Percentiles rank a stretch among this genome's conserved stretches.
Conservation (phyloP, 225 moss, liverwort and hornwort species). For the Physcomitrium patens region DNA sequence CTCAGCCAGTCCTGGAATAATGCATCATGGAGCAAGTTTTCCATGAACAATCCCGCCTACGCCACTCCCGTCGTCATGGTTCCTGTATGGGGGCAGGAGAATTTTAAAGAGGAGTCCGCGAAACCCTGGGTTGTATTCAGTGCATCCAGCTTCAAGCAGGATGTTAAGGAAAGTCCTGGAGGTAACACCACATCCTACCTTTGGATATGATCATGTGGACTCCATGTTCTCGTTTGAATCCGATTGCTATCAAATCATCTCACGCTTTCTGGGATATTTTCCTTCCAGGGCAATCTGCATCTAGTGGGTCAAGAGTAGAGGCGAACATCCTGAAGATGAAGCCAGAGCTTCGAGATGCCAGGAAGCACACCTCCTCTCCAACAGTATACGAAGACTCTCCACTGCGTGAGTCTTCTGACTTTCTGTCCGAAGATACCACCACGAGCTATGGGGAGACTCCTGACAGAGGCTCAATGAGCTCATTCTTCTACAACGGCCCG, state of each 20-base stretch:
- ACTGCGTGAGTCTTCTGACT: constrained; percentile 51
- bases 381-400: constrained; percentile 24
- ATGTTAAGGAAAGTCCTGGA: constrained; percentile 50
- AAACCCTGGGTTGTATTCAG: constrained; percentile 51
- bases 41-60: constrained; percentile 46
- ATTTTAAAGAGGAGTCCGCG: constrained; percentile 50
- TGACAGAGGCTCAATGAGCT: constrained; percentile 50
- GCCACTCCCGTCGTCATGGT: constrained; percentile 13
- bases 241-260: not conserved
- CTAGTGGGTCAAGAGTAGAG: constrained; percentile 55
- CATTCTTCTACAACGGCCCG: constrained; percentile 60
- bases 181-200: constrained; percentile 17
- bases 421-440: constrained; percentile 48
- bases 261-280: not conserved
- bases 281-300: constrained; percentile 42
- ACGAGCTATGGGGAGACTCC: constrained; percentile 55
- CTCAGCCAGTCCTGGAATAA: constrained; percentile 56
- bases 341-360: constrained; percentile 48
- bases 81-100: constrained; percentile 31
- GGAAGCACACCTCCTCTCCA: constrained; percentile 38
- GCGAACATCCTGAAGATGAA: constrained; percentile 53
- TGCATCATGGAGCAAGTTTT: constrained; percentile 64
- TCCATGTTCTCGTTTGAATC: not conserved
- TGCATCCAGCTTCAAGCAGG: constrained; percentile 21
- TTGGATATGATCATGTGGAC: not conserved